Percentiles rank a stretch among this genome's conserved stretches.
Evolutionary conservation across 2,329 filamentous ascomycete species (phyloP).

Genomic region (Herpotrichia juniperi): DNA sequence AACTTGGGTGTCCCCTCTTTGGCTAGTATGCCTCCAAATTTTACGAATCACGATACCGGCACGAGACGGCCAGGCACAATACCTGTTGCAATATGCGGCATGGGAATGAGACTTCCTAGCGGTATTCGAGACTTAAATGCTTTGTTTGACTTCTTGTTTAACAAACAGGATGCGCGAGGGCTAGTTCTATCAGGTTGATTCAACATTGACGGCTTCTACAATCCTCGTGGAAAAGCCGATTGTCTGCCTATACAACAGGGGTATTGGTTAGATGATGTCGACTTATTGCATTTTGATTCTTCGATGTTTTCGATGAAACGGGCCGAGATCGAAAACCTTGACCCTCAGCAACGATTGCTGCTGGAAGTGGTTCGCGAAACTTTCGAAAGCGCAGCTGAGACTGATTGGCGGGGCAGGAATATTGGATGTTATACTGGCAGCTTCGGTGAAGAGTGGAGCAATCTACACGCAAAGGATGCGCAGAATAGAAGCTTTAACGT

Average conservation of each 20-base stretch:
- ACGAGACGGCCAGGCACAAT: too few relatives aligned
- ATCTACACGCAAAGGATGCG: too few relatives aligned
- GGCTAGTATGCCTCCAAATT: too few relatives aligned
- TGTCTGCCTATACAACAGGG: background rate
- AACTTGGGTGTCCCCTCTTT: too few relatives aligned
- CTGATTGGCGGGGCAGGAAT: background rate
- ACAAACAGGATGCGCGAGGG: background rate
- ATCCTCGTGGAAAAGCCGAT: background rate
- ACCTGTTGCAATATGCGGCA: background rate
- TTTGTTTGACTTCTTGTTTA: background rate
- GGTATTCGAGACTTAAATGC: background rate
- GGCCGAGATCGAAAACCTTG: background rate
- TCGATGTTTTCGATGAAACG: background rate
- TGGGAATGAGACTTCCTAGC: background rate
- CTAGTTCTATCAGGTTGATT: background rate
- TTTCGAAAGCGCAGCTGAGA: background rate
- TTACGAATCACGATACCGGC: too few relatives aligned
- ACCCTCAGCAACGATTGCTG: background rate
- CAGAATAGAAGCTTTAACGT: too few relatives aligned
- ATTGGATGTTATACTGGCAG: background rate
- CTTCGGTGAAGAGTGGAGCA: background rate
- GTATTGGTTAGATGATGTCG: background rate
- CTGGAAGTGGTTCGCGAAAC: background rate
- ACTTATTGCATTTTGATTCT: background rate
- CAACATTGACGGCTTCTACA: background rate